Percentiles rank a stretch among this genome's conserved stretches.
Conservation (phyloP, 257 asterid genomes). For the Lycium barbarum region DNA sequence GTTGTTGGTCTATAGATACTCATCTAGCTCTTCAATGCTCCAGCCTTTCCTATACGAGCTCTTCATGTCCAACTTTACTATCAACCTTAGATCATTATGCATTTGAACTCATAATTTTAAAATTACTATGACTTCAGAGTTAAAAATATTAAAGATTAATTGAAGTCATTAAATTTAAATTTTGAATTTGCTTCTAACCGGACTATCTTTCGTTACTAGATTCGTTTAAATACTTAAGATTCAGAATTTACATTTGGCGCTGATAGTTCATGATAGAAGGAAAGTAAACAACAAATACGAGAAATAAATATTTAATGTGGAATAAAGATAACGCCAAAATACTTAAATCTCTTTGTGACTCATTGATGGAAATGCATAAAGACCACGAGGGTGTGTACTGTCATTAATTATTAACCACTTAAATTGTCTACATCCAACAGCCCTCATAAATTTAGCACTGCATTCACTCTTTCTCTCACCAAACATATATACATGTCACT, state of each 20-base stretch:
- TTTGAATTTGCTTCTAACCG: neutral
- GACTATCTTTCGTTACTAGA: neutral
- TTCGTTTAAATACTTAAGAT: neutral
- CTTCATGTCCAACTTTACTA: too few relatives aligned
- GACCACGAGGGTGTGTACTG: slow-evolving; percentile 17
- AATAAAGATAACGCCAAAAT: neutral
- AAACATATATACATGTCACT: neutral
- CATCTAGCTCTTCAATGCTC: too few relatives aligned
- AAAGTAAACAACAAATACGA: neutral
- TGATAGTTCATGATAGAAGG: neutral
- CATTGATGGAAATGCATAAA: neutral
- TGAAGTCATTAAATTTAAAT: neutral
- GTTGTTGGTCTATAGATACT: too few relatives aligned
- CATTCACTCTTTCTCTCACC: slow-evolving; percentile 1
- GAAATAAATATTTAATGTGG: neutral
- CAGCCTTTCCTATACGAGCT: too few relatives aligned
- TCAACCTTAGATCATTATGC: too few relatives aligned
- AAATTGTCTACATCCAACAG: neutral
- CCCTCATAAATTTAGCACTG: slow-evolving; percentile 1
- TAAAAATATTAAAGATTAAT: neutral
- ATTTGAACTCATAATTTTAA: too few relatives aligned
- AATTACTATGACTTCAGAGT: neutral
- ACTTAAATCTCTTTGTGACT: neutral
- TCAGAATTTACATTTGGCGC: neutral
- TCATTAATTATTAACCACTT: neutral